Conservation (phyloP, 2,329 filamentous ascomycete genomes). For the Cordyceps farinosa region DNA sequence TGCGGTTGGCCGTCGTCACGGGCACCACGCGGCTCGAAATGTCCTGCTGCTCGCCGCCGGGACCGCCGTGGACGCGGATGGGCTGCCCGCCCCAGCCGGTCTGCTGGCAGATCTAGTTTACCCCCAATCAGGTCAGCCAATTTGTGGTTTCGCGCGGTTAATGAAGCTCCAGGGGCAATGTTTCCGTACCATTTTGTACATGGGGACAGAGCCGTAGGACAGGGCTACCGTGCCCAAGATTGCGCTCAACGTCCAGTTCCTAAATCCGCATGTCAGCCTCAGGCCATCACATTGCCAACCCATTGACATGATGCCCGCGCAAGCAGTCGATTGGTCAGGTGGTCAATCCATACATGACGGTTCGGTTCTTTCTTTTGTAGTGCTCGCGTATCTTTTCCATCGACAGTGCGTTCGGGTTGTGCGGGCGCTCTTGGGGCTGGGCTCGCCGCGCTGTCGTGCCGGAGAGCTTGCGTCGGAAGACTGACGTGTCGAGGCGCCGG, state of each 20-base stretch:
- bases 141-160: not conserved
- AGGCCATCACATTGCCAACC: not conserved
- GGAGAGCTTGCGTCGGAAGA: conserved; percentile 31
- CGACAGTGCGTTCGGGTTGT: conserved; percentile 27
- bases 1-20: conserved; percentile 73
- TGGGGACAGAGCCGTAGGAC: conserved; percentile 77
- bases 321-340: conserved; percentile 4
- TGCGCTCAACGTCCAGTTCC: conserved; percentile 71
- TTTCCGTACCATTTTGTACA: conserved; percentile 74
- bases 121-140: not conserved
- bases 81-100: conserved; percentile 93
- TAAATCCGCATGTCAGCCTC: conserved; percentile 29
- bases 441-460: conserved; percentile 26
- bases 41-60: conserved; percentile 52
- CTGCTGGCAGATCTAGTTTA: conserved; percentile 68
- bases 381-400: conserved; percentile 64
- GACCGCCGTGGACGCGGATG: conserved; percentile 67
- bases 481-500: conserved; percentile 24
- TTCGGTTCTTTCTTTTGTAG: conserved; percentile 65
- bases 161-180: not conserved
- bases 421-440: conserved; percentile 25
- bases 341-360: conserved; percentile 41
- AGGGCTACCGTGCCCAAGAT: conserved; percentile 77
- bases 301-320: not conserved
- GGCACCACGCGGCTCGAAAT: conserved; percentile 75